Evolutionary conservation across 1,284 basidiomycete genomes (phyloP), one percentile per base, ranked within the genome.

Genomic region (Thecaphora thlaspeos): DNA sequence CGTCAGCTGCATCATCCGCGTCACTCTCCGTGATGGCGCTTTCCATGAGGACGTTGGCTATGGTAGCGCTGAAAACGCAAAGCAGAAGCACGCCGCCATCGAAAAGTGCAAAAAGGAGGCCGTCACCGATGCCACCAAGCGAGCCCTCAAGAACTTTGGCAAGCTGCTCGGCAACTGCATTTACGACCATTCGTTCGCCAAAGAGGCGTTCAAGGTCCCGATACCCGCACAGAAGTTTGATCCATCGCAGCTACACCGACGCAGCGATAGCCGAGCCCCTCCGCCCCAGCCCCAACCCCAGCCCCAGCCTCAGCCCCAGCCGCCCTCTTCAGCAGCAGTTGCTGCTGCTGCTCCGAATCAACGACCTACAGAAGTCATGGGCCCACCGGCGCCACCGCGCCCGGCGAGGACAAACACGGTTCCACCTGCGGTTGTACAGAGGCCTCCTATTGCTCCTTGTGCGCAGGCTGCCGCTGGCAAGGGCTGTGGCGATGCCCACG

Each of bases 81-180:
- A 86, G 76, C 87, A 86, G 51, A 96, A 94, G 78, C 90, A 85
- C 0, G 83, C 84, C 15, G 92, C 90, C 1, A 76, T 98, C 26
- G 93, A 97, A 73, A 98, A 98, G 85, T 91, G 89, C 70, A 94
- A 95, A 82, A 98, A 98, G 75, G 94, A 97, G 76, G 92, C 95
- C 0, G 88, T 96, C 0, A 98, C 94, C 0, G 94, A 98, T 70
- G 93, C 84, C 0, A 81, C 94, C 42, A 98, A 98, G 79, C 86
- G 94, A 32, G 85, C 91, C 0, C 81, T 98, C 19, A 84, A 91
- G 44, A 90, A 87, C 64, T 98, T 98, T 77, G 94, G 95, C 44
- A 94, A 93, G 75, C 81, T 97, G 1, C 82, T 97, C 11, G 94
- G 9, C 19, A 95, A 96, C 73, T 98, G 94, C 78, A 80, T 96